Base-by-base conservation (phyloP, 2,329 filamentous ascomycete genomes). In the Podosphaera xanthii region DNA sequence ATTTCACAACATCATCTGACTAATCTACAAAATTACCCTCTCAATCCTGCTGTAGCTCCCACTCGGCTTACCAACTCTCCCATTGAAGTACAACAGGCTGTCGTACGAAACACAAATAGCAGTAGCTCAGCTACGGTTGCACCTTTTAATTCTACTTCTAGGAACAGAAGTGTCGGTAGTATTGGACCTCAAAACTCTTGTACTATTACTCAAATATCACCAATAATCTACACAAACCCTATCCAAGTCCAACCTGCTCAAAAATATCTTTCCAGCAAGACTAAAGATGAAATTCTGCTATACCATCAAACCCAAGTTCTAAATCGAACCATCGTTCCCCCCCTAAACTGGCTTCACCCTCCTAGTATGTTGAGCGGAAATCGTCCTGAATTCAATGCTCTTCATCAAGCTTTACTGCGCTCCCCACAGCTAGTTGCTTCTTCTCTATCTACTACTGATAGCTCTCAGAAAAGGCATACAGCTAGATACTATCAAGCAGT, bases 371-470 rank as follows among this genome's bases (percentile, higher is more conserved):
- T 49, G 4, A 34, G 56, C 22, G 38, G 69, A 70, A 33, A 72
- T 76, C 3, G 70, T 60, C 74, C 77, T 30, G 67, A 69, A 33
- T 66, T 71, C 6, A 72, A 72, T 35, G 75, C 74, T n/a, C 70
- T 83, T 6, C 81, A 84, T 64, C 78, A 82, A 68, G 74, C 76
- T 52, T 72, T 79, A 65, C 70, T 82, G 35, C 74, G 75, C 33
- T 80, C 76, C 63, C 79, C 80, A 3, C 63, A 71, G 0, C 71
- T 78, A 30, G 58, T 65, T 14, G 57, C 65, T 14, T 56, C 60
- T 22, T 61, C 61, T 49, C 2, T 57, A 38, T n/a, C 57, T 10
- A 57, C 59, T 54, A 30, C 59, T 35, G 66, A 66, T 44, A 64
- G 71, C 9, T 35, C 68, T 22, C 60, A 65, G 38, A 59, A 62